Percentiles rank a stretch among this genome's conserved stretches.
Conservation (phyloP, 2,329 filamentous ascomycete genomes). For the Salinomyces thailandicus region DNA sequence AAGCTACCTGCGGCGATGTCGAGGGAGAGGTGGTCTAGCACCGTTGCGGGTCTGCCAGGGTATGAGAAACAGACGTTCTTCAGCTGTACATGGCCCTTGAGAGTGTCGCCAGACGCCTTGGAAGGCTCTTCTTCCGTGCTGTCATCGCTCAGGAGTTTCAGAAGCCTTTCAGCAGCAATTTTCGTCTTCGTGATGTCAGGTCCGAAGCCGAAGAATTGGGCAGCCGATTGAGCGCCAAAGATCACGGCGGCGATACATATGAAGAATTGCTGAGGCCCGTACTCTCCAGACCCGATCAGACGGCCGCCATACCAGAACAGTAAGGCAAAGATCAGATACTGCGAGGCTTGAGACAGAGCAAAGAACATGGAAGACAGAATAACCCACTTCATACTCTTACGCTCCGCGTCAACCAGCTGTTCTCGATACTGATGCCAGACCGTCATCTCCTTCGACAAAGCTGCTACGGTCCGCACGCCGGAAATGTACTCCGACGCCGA, state of each 20-base stretch:
- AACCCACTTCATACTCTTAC: constrained; percentile 10
- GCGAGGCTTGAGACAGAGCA: constrained; percentile 17
- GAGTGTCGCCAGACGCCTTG: constrained; percentile 10
- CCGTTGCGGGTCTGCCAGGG: constrained; percentile 19
- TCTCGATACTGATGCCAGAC: constrained; percentile 16
- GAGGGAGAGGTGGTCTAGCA: constrained; percentile 27
- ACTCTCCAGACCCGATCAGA: constrained; percentile 19
- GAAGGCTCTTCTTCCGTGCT: not conserved
- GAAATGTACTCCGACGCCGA: constrained; percentile 10
- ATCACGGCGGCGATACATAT: constrained; percentile 51
- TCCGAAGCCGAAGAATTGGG: constrained; percentile 54
- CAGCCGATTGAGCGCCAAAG: constrained; percentile 55
- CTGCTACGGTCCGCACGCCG: constrained; percentile 20
- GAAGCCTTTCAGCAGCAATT: constrained; percentile 14
- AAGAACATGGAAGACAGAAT: constrained; percentile 13
- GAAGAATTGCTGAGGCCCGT: constrained; percentile 37
- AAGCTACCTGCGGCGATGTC: constrained; percentile 41
- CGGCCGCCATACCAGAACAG: constrained; percentile 22
- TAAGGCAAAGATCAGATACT: constrained; percentile 15
- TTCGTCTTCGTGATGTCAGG: constrained; percentile 22
- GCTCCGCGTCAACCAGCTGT: constrained; percentile 15
- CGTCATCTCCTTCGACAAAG: constrained; percentile 17
- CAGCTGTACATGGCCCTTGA: constrained; percentile 12
- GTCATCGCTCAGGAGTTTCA: constrained; percentile 39
- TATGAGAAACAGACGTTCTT: constrained; percentile 23